A percentile compares a stretch with the other conserved stretches of the same genome.
Evolutionary conservation across 139 green algal genomes (phyloP).

Genomic region (Chlorella ohadii): DNA sequence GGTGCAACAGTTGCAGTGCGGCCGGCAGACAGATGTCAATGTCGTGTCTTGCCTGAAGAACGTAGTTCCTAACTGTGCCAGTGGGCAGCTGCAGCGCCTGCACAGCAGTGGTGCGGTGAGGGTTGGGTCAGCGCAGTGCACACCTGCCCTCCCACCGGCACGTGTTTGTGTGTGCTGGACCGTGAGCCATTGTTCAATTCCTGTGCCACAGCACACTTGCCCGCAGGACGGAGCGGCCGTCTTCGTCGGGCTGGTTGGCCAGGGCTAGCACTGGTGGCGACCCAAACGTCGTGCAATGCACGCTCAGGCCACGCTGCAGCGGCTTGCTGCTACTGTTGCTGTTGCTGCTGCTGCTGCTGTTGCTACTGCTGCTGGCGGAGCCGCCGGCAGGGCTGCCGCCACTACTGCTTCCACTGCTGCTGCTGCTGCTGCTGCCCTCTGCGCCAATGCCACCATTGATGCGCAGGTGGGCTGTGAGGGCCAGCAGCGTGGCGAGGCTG

Average conservation of each 20-base stretch:
- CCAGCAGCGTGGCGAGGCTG: constrained; percentile 59
- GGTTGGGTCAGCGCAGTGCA: too few species aligned
- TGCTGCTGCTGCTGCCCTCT: background rate
- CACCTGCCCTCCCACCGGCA: too few species aligned
- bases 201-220: background rate
- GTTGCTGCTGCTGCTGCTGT: background rate
- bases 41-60: constrained; percentile 59
- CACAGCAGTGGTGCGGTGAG: background rate
- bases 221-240: constrained; percentile 37
- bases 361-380: background rate
- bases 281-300: constrained; percentile 59
- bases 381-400: background rate
- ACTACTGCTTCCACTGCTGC: background rate
- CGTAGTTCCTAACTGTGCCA: constrained; percentile 56
- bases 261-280: constrained; percentile 68
- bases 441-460: background rate
- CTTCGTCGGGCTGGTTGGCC: constrained; percentile 1
- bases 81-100: constrained; percentile 38
- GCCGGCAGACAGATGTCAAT: too few species aligned
- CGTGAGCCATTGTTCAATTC: too few species aligned
- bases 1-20: too few species aligned
- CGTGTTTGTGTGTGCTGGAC: too few species aligned
- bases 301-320: too few species aligned
- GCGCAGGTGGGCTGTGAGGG: constrained; percentile 25
- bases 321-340: background rate